Evolutionary conservation across 371 early-diverging fungal genomes (phyloP), one percentile per base, ranked within the genome.

Genomic region (Conidiobolus incongruus): DNA sequence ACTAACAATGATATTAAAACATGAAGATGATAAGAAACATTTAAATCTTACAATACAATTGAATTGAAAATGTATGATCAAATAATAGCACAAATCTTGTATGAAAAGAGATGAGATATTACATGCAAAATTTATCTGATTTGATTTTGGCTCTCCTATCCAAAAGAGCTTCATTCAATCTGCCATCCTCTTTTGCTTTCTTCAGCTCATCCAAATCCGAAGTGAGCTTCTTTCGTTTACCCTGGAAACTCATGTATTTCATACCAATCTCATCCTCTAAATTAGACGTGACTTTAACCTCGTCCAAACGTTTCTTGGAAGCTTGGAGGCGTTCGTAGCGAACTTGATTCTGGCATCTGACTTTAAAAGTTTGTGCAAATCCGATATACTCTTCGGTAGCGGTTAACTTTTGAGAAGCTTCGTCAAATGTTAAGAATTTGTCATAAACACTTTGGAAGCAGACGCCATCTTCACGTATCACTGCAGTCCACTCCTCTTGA

Each of bases 81-180:
- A n/a, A n/a, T n/a, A n/a, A n/a, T n/a, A n/a, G n/a, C n/a, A n/a
- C n/a, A n/a, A n/a, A n/a, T n/a, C n/a, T n/a, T n/a, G n/a, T n/a
- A n/a, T n/a, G n/a, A n/a, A n/a, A n/a, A n/a, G n/a, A n/a, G n/a
- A n/a, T n/a, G n/a, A n/a, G n/a, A n/a, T 33, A 41, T 60, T 63
- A 81, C 61, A 81, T 82, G 63, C 82, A 81, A 46, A 81, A 79
- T 30, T 80, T 75, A 57, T 87, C 87, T 4, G 77, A 65, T 52
- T 87, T 87, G 32, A 77, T 55, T 55, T 84, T 83, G 40, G 67
- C 70, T 44, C 88, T 59, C 37, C 83, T 70, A 58, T 81, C 79
- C 50, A 87, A 52, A 46, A 87, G 55, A 17, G 77, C 71, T 54
- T 84, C 83, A 33, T 77, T 66, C 33, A 81, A 50, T 8, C 62